Evolutionary conservation across 2,329 filamentous ascomycete genomes (phyloP), one percentile per base, ranked within the genome.

Genomic region (Graphium sp.): DNA sequence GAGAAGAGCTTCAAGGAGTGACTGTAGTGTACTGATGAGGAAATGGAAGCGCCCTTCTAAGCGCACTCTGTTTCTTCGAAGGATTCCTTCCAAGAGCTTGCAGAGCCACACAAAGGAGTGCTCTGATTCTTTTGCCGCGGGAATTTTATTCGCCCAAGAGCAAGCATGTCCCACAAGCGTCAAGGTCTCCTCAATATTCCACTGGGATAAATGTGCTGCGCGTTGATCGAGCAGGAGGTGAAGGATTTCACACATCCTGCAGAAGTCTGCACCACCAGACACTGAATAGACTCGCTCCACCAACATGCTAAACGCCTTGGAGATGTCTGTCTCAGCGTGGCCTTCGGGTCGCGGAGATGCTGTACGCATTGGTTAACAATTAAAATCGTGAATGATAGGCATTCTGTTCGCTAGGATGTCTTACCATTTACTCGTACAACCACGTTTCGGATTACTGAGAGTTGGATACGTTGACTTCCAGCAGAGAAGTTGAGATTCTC

Each of bases 41-140:
- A 74, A 49, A 40, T 73, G 70, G 39, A 70, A 68, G 35, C 71
- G 70, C 2, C 68, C 69, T 38, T 73, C 62, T 2, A 76, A 52
- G 7, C 71, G 66, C 24, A 69, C 54, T 5, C 71, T 56, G 44
- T 75, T 67, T 26, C 67, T 64, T 41, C 61, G 62, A 41, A 76
- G 62, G 21, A 75, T 49, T 14, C 56, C 49, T 31, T 69, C 64
- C 13, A 69, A 49, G 7, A 76, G 51, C 30, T 55, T 58, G 48
- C 61, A 72, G 11, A 67, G 47, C 41, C 50, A 50, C 2, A 52
- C 41, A 40, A 57, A 71, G 1, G 55, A 45, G 5, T 51, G 46
- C 6, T 50, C 42, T 1, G 50, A 47, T 11, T 41, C 39, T 22
- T 42, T 39, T 24, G 47, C 39, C 21, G 32, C 26, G 17, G 43